Evolutionary conservation across 2,329 filamentous ascomycete genomes (phyloP).

Genomic region (Eurotiales sp.): DNA sequence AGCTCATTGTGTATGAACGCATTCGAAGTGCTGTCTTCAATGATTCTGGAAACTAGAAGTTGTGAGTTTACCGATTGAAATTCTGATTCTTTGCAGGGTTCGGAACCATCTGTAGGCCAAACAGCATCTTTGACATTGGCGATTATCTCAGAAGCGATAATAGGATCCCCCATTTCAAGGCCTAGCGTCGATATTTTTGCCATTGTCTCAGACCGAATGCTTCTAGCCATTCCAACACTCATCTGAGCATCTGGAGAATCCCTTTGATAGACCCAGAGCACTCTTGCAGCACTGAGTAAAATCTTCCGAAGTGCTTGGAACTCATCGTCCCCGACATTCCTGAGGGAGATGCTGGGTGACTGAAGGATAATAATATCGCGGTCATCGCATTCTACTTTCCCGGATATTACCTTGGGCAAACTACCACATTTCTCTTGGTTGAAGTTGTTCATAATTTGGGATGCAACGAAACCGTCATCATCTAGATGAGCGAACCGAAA

Average conservation of each 20-base stretch:
- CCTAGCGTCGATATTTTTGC: constrained; percentile 23
- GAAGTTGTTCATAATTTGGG: not conserved
- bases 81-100: constrained; percentile 20
- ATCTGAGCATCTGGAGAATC: constrained; percentile 24
- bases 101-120: constrained; percentile 17
- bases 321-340: not conserved
- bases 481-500: not conserved
- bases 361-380: constrained; percentile 7
- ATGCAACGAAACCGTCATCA: not conserved
- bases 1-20: constrained; percentile 24
- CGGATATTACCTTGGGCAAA: not conserved
- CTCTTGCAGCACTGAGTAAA: constrained; percentile 18
- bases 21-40: constrained; percentile 20
- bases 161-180: constrained; percentile 17
- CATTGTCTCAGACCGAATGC: constrained; percentile 23
- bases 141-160: constrained; percentile 8
- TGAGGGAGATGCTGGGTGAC: not conserved
- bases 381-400: not conserved
- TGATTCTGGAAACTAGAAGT: constrained; percentile 20
- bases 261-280: constrained; percentile 24
- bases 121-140: constrained; percentile 14
- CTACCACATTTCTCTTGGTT: not conserved
- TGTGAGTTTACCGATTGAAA: constrained; percentile 19
- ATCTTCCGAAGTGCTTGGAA: constrained; percentile 17
- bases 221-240: constrained; percentile 25